Evolutionary conservation across 2,329 filamentous ascomycete species (phyloP).

Genomic region (Zasmidium angulare): DNA sequence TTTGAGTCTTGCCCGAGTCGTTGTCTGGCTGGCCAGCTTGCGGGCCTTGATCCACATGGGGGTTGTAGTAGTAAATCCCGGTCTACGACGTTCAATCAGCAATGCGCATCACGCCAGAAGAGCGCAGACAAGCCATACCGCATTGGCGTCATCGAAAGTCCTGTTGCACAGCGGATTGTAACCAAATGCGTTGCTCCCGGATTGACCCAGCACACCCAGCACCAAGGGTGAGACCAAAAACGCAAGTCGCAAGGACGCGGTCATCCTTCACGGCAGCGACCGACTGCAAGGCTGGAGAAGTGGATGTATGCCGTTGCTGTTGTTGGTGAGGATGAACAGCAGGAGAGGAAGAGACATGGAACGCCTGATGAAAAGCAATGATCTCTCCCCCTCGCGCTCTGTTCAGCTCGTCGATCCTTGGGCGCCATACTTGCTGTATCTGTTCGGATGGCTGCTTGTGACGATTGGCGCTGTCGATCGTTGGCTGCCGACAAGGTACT

Average conservation of each 20-base stretch:
- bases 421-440: background rate
- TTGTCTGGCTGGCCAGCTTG: conserved; percentile 8
- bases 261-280: background rate
- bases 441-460: background rate
- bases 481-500: background rate
- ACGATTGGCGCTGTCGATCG: background rate
- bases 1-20: conserved; percentile 6
- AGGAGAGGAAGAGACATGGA: background rate
- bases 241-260: background rate
- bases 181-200: background rate
- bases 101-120: background rate
- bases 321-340: background rate
- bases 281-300: background rate
- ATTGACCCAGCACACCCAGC: background rate
- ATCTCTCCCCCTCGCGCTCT: background rate
- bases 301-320: background rate
- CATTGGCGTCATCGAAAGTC: conserved; percentile 2
- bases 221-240: background rate
- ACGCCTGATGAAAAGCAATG: background rate
- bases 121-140: background rate
- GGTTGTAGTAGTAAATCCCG: conserved; percentile 7
- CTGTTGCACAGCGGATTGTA: conserved; percentile 3
- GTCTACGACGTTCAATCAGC: background rate
- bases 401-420: background rate
- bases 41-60: conserved; percentile 10